Evolutionary conservation across 1,139 yeast species (phyloP).

Genomic region (Nakaseomyces bracarensis): DNA sequence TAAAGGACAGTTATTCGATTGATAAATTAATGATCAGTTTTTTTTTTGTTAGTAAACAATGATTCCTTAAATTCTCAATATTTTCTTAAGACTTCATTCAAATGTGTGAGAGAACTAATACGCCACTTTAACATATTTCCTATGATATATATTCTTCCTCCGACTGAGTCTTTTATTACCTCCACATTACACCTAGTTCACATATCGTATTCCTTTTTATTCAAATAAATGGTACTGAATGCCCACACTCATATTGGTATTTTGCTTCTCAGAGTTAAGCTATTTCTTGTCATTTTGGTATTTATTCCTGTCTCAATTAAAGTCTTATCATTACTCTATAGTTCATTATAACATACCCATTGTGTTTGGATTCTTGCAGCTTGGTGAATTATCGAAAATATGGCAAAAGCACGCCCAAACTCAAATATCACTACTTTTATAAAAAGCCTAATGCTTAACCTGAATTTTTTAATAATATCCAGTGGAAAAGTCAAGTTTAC

Average conservation of each 20-base stretch:
- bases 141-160: no score
- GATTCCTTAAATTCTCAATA: no score
- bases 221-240: no score
- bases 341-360: conserved; percentile 6
- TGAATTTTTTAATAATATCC: conserved; percentile 5
- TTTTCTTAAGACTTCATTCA: no score
- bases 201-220: no score
- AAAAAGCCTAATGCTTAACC: no score
- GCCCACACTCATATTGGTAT: no score
- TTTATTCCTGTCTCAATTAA: background rate
- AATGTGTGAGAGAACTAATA: no score
- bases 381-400: conserved; percentile 5
- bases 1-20: background rate
- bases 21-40: background rate
- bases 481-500: background rate
- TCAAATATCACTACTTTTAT: background rate
- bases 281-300: background rate
- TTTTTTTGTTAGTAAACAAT: background rate
- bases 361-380: conserved; percentile 8
- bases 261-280: no score
- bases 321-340: background rate
- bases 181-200: no score
- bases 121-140: no score
- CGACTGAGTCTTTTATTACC: no score
- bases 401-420: conserved; percentile 4